Evolutionary conservation across 306 rosid genomes (phyloP).

Genomic region (Prunus salicina): DNA sequence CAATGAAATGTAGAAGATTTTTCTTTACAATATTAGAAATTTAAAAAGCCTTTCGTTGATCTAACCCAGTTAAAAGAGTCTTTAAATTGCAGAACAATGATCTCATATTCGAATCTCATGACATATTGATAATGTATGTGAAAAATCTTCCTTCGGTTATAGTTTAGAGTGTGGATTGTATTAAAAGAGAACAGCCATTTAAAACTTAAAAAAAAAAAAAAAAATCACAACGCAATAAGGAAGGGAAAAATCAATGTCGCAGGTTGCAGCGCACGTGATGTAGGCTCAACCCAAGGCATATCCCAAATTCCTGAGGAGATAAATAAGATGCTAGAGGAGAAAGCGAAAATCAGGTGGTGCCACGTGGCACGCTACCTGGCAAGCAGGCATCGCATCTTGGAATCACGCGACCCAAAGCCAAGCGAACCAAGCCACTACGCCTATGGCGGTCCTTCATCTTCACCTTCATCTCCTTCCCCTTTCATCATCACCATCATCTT

Average conservation of each 20-base stretch:
- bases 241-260: not conserved
- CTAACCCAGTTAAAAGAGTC: too few species aligned
- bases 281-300: conserved; percentile 38
- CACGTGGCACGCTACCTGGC: conserved; percentile 87
- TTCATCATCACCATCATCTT: conserved; percentile 6
- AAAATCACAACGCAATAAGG: too few species aligned
- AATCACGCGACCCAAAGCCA: conserved; percentile 18
- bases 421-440: conserved; percentile 26
- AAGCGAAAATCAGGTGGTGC: conserved; percentile 52
- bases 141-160: too few species aligned
- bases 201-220: not conserved
- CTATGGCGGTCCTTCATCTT: conserved; percentile 53
- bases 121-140: accelerated
- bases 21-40: too few species aligned
- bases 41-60: accelerated
- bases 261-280: conserved; percentile 17
- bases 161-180: too few species aligned
- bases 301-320: conserved; percentile 38
- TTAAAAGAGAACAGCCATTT: not conserved
- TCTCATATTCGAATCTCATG: too few species aligned
- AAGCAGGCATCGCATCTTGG: conserved; percentile 65
- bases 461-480: conserved; percentile 26
- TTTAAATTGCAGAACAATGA: accelerated
- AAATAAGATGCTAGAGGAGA: conserved; percentile 58
- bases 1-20: too few species aligned